Evolutionary conservation across 2,329 filamentous ascomycete species (phyloP).

Genomic region (Aureobasidium sp.): DNA sequence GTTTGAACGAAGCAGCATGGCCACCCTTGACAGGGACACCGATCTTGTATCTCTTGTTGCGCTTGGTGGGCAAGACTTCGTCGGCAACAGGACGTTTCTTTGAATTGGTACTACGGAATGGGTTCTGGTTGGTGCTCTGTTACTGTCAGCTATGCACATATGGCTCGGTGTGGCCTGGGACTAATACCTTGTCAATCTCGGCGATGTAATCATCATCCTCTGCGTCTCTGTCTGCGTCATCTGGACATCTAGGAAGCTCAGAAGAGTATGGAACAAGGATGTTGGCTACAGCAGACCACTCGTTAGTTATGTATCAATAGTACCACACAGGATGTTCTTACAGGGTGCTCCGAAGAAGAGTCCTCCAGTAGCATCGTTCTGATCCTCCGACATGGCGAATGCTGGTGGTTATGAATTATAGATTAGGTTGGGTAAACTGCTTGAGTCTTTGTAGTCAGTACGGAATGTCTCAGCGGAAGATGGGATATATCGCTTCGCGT

Average conservation of each 20-base stretch:
- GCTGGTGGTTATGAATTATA: too few species aligned
- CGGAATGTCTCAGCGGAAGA: background rate
- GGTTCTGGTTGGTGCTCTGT: conserved; percentile 2
- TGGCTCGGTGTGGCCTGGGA: too few species aligned
- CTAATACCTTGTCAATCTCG: background rate
- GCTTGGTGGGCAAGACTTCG: conserved; percentile 1
- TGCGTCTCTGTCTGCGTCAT: background rate
- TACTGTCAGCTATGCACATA: background rate
- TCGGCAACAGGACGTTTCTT: conserved; percentile 5
- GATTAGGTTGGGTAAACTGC: too few species aligned
- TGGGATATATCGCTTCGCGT: background rate
- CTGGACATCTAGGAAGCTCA: too few species aligned
- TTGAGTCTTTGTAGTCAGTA: background rate
- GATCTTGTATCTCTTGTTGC: conserved; percentile 10
- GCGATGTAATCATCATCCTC: background rate
- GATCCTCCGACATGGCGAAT: background rate
- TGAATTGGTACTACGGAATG: background rate
- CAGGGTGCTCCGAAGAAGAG: conserved; percentile 9
- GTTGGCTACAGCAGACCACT: background rate
- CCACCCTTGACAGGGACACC: background rate
- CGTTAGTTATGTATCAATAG: background rate
- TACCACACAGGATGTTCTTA: background rate
- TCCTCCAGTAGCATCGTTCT: background rate
- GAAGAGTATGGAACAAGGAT: conserved; percentile 1
- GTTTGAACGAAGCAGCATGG: background rate